phyloP scores from a whole-genome alignment of 1,284 basidiomycete genomes.

The Rugosomyces carneus region DNA sequence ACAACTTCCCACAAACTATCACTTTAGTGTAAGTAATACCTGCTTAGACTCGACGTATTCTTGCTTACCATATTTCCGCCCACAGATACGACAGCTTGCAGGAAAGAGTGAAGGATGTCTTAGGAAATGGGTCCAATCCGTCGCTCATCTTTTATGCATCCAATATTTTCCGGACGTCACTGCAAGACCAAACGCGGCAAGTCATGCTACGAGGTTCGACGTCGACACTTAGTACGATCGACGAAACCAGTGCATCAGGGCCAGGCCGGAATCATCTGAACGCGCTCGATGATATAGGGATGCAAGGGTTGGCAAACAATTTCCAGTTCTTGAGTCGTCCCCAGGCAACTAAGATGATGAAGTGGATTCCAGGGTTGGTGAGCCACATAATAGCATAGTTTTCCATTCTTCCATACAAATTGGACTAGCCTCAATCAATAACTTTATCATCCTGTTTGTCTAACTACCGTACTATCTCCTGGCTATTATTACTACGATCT shows the following conservation, averaged over 20 bases:
- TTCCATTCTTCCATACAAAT: constrained; percentile 8
- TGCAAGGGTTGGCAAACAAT: constrained; percentile 64
- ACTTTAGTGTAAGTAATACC: constrained; percentile 56
- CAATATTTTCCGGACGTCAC: constrained; percentile 65
- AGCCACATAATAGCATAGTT: constrained; percentile 27
- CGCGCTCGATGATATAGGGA: constrained; percentile 61
- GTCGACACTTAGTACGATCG: constrained; percentile 60
- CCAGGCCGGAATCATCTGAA: constrained; percentile 41
- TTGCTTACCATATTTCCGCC: constrained; percentile 3
- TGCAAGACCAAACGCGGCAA: constrained; percentile 46
- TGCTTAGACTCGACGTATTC: constrained; percentile 3
- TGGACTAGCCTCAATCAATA: constrained; percentile 2
- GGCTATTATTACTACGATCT: background rate
- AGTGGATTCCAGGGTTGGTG: constrained; percentile 65
- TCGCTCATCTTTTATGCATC: constrained; percentile 68
- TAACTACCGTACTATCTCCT: constrained; percentile 8
- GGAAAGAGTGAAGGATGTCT: constrained; percentile 73
- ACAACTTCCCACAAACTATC: constrained; percentile 68
- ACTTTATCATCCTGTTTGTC: constrained; percentile 6
- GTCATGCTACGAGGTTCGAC: constrained; percentile 43
- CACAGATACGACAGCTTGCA: constrained; percentile 73
- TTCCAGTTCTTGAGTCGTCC: constrained; percentile 63
- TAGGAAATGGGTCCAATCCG: constrained; percentile 69
- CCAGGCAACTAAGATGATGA: constrained; percentile 58
- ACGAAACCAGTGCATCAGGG: constrained; percentile 40